A percentile compares a stretch with the other conserved stretches of the same genome.
Conservation (phyloP, 2,329 filamentous ascomycete species). For the Xylariaceae sp. region DNA sequence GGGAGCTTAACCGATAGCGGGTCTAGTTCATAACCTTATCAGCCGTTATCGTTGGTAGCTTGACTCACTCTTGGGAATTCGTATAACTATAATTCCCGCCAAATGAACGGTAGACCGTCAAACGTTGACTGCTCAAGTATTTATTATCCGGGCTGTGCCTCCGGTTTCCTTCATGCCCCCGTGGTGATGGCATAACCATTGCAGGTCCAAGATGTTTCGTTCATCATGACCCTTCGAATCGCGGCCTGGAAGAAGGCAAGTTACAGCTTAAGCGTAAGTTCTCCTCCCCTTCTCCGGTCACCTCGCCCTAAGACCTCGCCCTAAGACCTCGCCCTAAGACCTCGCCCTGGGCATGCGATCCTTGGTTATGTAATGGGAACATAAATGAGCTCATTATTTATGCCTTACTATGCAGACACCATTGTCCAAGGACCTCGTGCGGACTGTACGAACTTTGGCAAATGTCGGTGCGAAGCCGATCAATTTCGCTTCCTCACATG, state of each 20-base stretch:
- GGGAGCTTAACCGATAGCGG: no score
- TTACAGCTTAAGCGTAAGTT: slow-evolving; percentile 40
- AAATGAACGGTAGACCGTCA: neutral
- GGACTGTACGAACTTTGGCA: slow-evolving; percentile 27
- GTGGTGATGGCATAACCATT: neutral
- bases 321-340: neutral
- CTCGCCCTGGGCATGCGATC: slow-evolving; percentile 8
- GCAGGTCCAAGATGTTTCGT: slow-evolving; percentile 25
- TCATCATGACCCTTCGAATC: slow-evolving; percentile 45
- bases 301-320: slow-evolving; percentile 13
- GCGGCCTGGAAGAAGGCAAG: slow-evolving; percentile 45
- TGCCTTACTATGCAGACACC: slow-evolving; percentile 29
- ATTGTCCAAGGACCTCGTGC: slow-evolving; percentile 28
- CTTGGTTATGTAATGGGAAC: neutral
- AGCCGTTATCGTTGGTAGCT: neutral
- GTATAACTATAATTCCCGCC: neutral
- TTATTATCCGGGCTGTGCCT: neutral
- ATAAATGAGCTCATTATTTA: slow-evolving; percentile 12
- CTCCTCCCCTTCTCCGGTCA: neutral
- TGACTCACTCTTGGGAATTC: neutral
- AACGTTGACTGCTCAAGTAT: neutral
- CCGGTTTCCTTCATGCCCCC: neutral
- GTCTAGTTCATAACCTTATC: no score
- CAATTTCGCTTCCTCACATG: slow-evolving; percentile 38
- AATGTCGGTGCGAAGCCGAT: slow-evolving; percentile 33